Percentiles rank a stretch among this genome's conserved stretches.
Evolutionary conservation across 148 eudicot species (phyloP).

Genomic region (Chenopodium formosanum): DNA sequence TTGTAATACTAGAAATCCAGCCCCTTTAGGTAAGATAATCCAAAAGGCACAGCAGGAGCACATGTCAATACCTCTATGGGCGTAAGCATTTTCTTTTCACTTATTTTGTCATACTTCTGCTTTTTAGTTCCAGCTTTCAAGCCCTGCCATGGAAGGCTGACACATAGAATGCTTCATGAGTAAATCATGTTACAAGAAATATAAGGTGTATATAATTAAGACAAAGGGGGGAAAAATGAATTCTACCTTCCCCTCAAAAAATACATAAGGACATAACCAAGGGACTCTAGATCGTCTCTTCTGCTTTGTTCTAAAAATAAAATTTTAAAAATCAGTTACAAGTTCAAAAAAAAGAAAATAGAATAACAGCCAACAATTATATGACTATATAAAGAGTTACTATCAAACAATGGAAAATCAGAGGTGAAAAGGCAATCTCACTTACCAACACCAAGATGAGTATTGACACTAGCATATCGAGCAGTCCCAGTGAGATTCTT

Average conservation of each 20-base stretch:
- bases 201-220: not conserved
- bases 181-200: slow-evolving; percentile 16
- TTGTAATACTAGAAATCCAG: not conserved
- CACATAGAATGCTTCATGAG: slow-evolving; percentile 22
- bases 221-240: not conserved
- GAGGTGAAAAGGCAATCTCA: slow-evolving; percentile 6
- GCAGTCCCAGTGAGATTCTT: slow-evolving; percentile 97
- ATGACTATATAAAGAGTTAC: not conserved
- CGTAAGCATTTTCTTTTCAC: slow-evolving; percentile 98
- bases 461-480: slow-evolving; percentile 97
- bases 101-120: slow-evolving; percentile 96
- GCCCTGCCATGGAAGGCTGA: slow-evolving; percentile 99
- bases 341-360: not conserved
- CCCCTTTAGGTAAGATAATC: not conserved
- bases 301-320: slow-evolving; percentile 84
- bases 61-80: slow-evolving; percentile 68
- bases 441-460: slow-evolving; percentile 98
- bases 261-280: slow-evolving; percentile 97
- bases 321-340: slow-evolving; percentile 2
- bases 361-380: not conserved
- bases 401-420: not conserved
- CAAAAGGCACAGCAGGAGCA: not conserved
- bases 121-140: slow-evolving; percentile 95
- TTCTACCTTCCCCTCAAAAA: slow-evolving; percentile 92
- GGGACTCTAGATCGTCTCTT: slow-evolving; percentile 96